Base-by-base conservation (phyloP, 2,329 filamentous ascomycete species). In the Chaetomium olivaceum region DNA sequence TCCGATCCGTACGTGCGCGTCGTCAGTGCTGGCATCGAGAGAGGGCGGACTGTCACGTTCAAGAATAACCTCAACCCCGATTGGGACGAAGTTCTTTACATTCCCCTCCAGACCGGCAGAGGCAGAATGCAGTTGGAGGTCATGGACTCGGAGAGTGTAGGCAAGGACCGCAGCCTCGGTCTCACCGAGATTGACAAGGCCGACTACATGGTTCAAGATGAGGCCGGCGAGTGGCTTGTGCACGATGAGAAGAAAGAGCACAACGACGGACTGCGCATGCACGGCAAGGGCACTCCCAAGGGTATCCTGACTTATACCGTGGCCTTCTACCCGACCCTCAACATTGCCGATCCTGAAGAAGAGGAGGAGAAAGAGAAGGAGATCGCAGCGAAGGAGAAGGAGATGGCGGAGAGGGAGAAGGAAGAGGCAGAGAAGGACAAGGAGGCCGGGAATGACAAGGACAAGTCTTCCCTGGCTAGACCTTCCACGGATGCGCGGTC, bases 1-100 rank as follows among this genome's bases (percentile, higher is more conserved):
- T 98, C 95, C 0, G 96, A 99, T 77, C 92, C 95, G 0, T 99
- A 99, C 73, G 91, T 89, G 25, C 89, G 94, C 51, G 90, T 98
- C 1, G 79, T 97, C 61, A 84, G 97, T 8, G 97, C 93, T 57
- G 94, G 95, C 55, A 88, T 98, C 64, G 90, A 95, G 75, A 96
- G 94, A 77, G 93, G 87, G 11, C 88, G 93, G 65, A 98, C 95
- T 2, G 95, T 99, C 59, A 98, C 94, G 0, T 97, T 95, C 82
- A 89, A 92, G 76, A 99, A 97, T 79, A 96, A 97, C 68, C 87
- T 99, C 65, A 92, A 96, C 75, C 95, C 95, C 1, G 91, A 95
- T 61, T 99, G 91, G 89, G 93, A 99, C 73, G 95, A 99, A 78
- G 89, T 99, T 27, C 85, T 97, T 25, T 99, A 99, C 74, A 85